phyloP scores from a whole-genome alignment of 2,329 filamentous ascomycete genomes.

The Rutstroemia sydowiana region DNA sequence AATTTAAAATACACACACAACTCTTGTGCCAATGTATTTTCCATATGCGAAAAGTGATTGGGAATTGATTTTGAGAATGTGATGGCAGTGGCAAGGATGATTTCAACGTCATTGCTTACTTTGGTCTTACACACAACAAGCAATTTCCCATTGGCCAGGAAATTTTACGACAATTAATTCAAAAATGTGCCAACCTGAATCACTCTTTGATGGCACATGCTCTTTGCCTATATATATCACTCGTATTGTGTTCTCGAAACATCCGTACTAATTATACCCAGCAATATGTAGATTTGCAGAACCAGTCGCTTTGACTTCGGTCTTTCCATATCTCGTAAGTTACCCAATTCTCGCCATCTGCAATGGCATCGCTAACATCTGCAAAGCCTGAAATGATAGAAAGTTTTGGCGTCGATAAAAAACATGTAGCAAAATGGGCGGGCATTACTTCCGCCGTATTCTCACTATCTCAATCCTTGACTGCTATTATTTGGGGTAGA shows the following conservation, averaged over 20 bases:
- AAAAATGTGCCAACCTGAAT: neutral
- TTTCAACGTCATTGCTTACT: too few species aligned
- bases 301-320: constrained; percentile 57
- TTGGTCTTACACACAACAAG: too few species aligned
- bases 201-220: neutral
- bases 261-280: constrained; percentile 29
- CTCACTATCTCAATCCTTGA: constrained; percentile 63
- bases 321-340: constrained; percentile 37
- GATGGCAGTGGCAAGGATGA: too few species aligned
- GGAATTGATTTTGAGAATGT: too few species aligned
- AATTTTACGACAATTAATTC: neutral
- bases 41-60: too few species aligned
- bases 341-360: neutral
- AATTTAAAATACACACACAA: too few species aligned
- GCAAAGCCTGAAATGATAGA: constrained; percentile 76
- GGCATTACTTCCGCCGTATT: constrained; percentile 66
- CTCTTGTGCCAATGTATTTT: too few species aligned
- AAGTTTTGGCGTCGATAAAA: constrained; percentile 63
- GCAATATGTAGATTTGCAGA: constrained; percentile 75
- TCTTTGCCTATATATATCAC: neutral
- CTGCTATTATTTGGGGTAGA: constrained; percentile 68
- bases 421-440: constrained; percentile 74
- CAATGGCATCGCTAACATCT: constrained; percentile 25
- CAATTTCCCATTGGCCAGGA: too few species aligned
- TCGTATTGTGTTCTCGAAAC: neutral